These are phyloP conservation scores for Capsella rubella DNA, from an alignment of 441 rosid genomes.

Conservation along the genomic window DNA sequence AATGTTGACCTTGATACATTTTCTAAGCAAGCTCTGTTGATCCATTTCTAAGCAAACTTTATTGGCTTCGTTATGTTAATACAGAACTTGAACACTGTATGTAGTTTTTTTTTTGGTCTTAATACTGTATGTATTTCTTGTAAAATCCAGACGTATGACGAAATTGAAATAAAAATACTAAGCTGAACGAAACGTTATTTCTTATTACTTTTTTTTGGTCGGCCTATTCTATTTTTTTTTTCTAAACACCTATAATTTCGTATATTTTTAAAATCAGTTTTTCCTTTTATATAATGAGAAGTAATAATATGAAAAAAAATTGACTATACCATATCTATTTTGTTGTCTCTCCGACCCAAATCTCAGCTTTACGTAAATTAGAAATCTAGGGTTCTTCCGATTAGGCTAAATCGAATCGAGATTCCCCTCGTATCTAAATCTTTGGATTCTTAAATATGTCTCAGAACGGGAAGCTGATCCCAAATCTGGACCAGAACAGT, in stretches of 20 bases:
- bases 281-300: too few species aligned
- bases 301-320: too few species aligned
- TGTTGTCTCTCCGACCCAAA: slow-evolving; percentile 24
- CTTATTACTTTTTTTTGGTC: too few species aligned
- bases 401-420: slow-evolving; percentile 19
- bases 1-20: neutral
- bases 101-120: too few species aligned
- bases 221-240: too few species aligned
- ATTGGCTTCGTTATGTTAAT: neutral
- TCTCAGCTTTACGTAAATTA: slow-evolving; percentile 28
- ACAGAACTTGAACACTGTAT: too few species aligned
- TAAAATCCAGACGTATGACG: too few species aligned
- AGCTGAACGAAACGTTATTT: too few species aligned
- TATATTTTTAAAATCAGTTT: too few species aligned
- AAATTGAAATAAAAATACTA: neutral
- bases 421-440: neutral
- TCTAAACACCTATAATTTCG: too few species aligned
- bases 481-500: slow-evolving; percentile 86
- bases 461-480: slow-evolving; percentile 85
- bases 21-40: slow-evolving; percentile 13
- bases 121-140: too few species aligned
- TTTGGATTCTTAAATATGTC: slow-evolving; percentile 49
- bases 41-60: neutral
- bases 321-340: too few species aligned
- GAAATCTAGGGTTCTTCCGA: slow-evolving; percentile 43